Conservation (phyloP, 2,329 filamentous ascomycete species). For the Microcyclospora pomicola region DNA sequence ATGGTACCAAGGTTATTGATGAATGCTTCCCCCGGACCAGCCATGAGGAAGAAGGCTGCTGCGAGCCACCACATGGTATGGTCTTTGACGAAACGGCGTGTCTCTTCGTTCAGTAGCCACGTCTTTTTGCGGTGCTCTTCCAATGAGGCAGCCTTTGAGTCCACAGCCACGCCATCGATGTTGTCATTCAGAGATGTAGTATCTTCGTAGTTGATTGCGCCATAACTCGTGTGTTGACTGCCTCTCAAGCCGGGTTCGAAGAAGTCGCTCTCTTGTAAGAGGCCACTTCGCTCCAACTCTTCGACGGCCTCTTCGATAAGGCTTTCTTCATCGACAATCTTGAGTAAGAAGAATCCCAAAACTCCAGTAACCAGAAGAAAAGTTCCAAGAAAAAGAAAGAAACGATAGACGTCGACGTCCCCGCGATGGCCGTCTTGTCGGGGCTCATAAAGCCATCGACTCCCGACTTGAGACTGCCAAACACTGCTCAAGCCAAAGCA, state of each 20-base stretch:
- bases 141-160: constrained; percentile 33
- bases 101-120: constrained; percentile 85
- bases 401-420: constrained; percentile 62
- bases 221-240: constrained; percentile 39
- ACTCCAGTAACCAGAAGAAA: constrained; percentile 59
- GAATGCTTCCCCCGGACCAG: constrained; percentile 91
- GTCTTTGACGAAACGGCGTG: constrained; percentile 68
- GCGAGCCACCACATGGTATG: constrained; percentile 94
- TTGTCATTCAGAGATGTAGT: neutral
- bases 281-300: constrained; percentile 75
- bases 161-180: constrained; percentile 25
- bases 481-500: constrained; percentile 88
- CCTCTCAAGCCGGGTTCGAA: constrained; percentile 35
- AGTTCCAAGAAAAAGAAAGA: constrained; percentile 72
- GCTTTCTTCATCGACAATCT: constrained; percentile 69
- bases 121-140: constrained; percentile 62
- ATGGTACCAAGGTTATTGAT: constrained; percentile 95
- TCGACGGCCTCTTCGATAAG: constrained; percentile 84
- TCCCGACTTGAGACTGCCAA: constrained; percentile 86
- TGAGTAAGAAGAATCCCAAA: constrained; percentile 59
- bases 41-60: constrained; percentile 78
- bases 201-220: constrained; percentile 41
- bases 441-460: constrained; percentile 58
- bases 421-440: constrained; percentile 46
- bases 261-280: constrained; percentile 62